Conservation (phyloP, 306 rosid species). For the Malus fusca region DNA sequence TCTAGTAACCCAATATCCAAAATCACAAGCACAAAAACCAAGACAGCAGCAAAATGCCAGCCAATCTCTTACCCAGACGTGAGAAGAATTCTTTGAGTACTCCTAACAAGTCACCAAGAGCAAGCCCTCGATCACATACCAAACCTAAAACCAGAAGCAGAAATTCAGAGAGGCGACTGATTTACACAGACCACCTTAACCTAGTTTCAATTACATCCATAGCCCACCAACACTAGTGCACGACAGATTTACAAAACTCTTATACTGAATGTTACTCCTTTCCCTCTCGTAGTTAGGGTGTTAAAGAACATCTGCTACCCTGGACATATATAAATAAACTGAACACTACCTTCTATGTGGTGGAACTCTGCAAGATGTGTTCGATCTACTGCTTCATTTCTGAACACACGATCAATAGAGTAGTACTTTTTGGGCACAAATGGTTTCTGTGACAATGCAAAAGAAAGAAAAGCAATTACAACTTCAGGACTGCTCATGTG, state of each 20-base stretch:
- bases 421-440: constrained; percentile 79
- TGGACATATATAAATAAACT: neutral
- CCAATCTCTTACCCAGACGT: constrained; percentile 55
- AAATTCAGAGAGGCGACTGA: neutral
- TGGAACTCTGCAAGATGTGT: constrained; percentile 99
- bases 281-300: no score
- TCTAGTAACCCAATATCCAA: neutral
- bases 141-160: constrained; percentile 46
- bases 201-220: no score
- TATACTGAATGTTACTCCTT: no score
- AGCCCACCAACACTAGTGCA: no score
- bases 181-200: no score
- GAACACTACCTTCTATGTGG: constrained; percentile 82
- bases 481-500: neutral
- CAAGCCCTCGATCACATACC: constrained; percentile 84
- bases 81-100: constrained; percentile 83
- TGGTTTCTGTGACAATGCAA: constrained; percentile 53
- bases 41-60: neutral
- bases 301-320: neutral
- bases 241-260: no score
- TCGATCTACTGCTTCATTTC: constrained; percentile 97
- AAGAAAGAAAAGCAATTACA: constrained; percentile 8
- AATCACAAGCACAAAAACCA: neutral
- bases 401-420: constrained; percentile 94
- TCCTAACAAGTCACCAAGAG: constrained; percentile 81